A percentile compares a stretch with the other conserved stretches of the same genome.
Evolutionary conservation across 306 rosid species (phyloP).

Genomic region (Fragaria nilgerrensis): DNA sequence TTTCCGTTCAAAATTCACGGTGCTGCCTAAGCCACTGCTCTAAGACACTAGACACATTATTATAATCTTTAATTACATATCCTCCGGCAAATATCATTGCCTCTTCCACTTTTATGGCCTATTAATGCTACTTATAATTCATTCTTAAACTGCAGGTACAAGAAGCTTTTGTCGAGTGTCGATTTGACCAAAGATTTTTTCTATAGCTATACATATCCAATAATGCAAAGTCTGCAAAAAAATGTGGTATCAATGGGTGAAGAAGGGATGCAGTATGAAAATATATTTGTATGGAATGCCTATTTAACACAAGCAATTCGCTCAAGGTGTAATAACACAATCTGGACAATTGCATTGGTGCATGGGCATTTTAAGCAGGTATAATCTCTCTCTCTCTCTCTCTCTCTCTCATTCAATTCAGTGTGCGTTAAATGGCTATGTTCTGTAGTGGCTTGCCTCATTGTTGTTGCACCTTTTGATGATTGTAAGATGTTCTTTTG

Average conservation of each 20-base stretch:
- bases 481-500: neutral
- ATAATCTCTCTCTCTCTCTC: slow-evolving; percentile 12
- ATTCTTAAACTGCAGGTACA: slow-evolving; percentile 59
- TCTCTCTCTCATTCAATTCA: neutral
- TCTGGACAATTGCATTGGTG: slow-evolving; percentile 94
- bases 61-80: neutral
- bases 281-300: slow-evolving; percentile 95
- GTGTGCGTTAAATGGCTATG: neutral
- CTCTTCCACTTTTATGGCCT: neutral
- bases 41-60: neutral
- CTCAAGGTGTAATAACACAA: slow-evolving; percentile 80
- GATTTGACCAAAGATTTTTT: slow-evolving; percentile 95
- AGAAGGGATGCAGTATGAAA: slow-evolving; percentile 74
- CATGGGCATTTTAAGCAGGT: slow-evolving; percentile 97
- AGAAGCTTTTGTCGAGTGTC: slow-evolving; percentile 80
- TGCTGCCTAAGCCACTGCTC: neutral
- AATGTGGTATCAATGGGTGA: slow-evolving; percentile 51
- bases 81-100: neutral
- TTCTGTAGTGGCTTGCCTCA: neutral
- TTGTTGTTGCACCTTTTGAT: neutral
- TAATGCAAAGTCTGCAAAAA: slow-evolving; percentile 93
- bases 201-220: slow-evolving; percentile 93
- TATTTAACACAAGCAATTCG: slow-evolving; percentile 81
- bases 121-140: neutral
- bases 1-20: neutral